A percentile compares a stretch with the other conserved stretches of the same genome.
Evolutionary conservation across 2,329 filamentous ascomycete genomes (phyloP).

Genomic region (Sporothrix phasma): DNA sequence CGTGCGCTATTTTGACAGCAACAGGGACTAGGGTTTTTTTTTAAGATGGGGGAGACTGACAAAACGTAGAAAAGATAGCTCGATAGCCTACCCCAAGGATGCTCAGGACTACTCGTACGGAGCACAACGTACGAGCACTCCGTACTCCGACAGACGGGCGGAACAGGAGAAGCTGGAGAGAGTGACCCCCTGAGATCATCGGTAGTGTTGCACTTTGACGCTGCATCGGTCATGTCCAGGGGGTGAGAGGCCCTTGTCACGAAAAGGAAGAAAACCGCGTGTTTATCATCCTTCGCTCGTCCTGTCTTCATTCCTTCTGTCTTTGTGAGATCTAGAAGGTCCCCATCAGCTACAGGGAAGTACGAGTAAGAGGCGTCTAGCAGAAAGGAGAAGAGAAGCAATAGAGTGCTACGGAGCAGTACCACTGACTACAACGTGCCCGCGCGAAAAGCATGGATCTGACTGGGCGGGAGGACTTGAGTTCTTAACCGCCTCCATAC

Average conservation of each 20-base stretch:
- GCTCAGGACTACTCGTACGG: too few relatives aligned
- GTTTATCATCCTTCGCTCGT: not conserved
- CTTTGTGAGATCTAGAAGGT: not conserved
- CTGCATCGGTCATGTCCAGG: not conserved
- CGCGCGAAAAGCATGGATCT: not conserved
- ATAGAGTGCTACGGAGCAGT: not conserved
- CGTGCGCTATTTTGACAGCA: constrained; percentile 13
- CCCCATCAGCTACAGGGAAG: not conserved
- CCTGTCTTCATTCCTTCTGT: not conserved
- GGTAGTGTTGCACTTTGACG: not conserved
- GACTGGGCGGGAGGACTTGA: not conserved
- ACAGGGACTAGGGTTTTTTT: not conserved
- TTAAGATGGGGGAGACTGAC: not conserved
- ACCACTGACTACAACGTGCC: not conserved
- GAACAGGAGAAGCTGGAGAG: not conserved
- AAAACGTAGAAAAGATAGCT: not conserved
- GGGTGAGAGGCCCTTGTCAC: not conserved
- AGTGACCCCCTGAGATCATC: not conserved
- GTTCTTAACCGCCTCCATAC: not conserved
- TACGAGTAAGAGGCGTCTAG: not conserved
- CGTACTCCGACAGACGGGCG: not conserved
- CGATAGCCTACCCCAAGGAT: not conserved
- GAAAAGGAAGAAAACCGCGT: not conserved
- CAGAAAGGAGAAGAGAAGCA: not conserved
- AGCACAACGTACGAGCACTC: too few relatives aligned